phyloP scores from a whole-genome alignment of 768 basidiomycete genomes.

The Suillus subluteus region DNA sequence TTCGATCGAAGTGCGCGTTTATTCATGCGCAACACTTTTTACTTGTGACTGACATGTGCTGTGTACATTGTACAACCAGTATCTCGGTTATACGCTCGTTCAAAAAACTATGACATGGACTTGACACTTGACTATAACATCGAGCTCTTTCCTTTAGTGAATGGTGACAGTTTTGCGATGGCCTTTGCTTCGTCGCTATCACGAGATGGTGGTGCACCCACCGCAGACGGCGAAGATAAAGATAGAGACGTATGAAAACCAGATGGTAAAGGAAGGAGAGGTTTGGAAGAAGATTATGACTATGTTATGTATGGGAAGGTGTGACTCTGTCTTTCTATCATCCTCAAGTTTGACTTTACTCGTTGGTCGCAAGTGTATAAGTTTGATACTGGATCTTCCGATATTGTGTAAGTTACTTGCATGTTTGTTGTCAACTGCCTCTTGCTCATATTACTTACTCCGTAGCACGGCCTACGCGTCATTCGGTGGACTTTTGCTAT shows the following conservation, averaged over 20 bases:
- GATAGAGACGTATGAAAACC: slow-evolving; percentile 84
- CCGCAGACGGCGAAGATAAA: slow-evolving; percentile 54
- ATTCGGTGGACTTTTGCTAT: slow-evolving; percentile 94
- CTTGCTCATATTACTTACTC: neutral
- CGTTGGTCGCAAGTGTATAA: neutral
- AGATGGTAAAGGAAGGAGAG: slow-evolving; percentile 78
- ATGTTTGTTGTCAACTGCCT: slow-evolving; percentile 10
- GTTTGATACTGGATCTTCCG: slow-evolving; percentile 1
- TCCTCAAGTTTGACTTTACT: slow-evolving; percentile 12
- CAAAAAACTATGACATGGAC: slow-evolving; percentile 91
- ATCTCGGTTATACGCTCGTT: slow-evolving; percentile 86
- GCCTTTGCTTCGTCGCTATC: slow-evolving; percentile 83
- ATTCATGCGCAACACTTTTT: neutral
- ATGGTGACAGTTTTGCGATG: slow-evolving; percentile 76
- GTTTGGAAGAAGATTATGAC: slow-evolving; percentile 93
- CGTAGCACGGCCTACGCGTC: slow-evolving; percentile 91
- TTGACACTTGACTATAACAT: slow-evolving; percentile 93
- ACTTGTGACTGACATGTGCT: slow-evolving; percentile 10
- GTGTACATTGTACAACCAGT: slow-evolving; percentile 51
- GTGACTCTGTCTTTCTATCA: slow-evolving; percentile 12
- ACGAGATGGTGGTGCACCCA: slow-evolving; percentile 46
- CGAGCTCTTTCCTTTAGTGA: slow-evolving; percentile 80
- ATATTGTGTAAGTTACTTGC: slow-evolving; percentile 66
- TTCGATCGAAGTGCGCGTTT: slow-evolving; percentile 84
- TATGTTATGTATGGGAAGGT: slow-evolving; percentile 99